These are phyloP conservation scores for Davidsoniella virescens DNA, from an alignment of 2,329 filamentous ascomycete genomes.

Conservation along the genomic window DNA sequence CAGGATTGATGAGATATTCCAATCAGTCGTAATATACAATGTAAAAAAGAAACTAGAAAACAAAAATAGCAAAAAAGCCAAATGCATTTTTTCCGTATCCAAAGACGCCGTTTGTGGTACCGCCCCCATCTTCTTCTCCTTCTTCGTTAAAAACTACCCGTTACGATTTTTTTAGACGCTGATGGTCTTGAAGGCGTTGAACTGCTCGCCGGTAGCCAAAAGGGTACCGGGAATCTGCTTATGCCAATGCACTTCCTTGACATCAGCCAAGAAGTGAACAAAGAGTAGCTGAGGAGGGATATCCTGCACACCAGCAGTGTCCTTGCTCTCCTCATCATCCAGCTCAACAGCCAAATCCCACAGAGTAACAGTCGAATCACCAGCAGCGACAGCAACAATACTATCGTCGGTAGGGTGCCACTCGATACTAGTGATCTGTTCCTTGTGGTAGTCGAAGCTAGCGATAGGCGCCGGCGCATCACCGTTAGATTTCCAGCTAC, in stretches of 20 bases:
- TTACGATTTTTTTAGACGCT: slow-evolving; percentile 40
- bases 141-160: slow-evolving; percentile 6
- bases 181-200: slow-evolving; percentile 74
- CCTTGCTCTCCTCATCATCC: slow-evolving; percentile 90
- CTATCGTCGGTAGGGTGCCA: slow-evolving; percentile 97
- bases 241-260: slow-evolving; percentile 96
- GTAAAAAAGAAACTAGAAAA: neutral
- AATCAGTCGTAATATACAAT: no score
- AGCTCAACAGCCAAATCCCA: slow-evolving; percentile 96
- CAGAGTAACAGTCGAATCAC: slow-evolving; percentile 83
- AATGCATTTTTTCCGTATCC: slow-evolving; percentile 3
- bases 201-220: slow-evolving; percentile 79
- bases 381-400: slow-evolving; percentile 81
- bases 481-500: slow-evolving; percentile 64
- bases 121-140: neutral
- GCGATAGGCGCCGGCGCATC: slow-evolving; percentile 67
- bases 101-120: slow-evolving; percentile 7
- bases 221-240: slow-evolving; percentile 82
- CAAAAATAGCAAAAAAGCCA: neutral
- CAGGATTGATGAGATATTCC: no score
- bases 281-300: slow-evolving; percentile 91
- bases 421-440: slow-evolving; percentile 89
- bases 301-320: slow-evolving; percentile 72
- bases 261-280: slow-evolving; percentile 87
- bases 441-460: slow-evolving; percentile 85